Conservation (phyloP, 2,329 filamentous ascomycete species). For the Calonectria pauciramosa region DNA sequence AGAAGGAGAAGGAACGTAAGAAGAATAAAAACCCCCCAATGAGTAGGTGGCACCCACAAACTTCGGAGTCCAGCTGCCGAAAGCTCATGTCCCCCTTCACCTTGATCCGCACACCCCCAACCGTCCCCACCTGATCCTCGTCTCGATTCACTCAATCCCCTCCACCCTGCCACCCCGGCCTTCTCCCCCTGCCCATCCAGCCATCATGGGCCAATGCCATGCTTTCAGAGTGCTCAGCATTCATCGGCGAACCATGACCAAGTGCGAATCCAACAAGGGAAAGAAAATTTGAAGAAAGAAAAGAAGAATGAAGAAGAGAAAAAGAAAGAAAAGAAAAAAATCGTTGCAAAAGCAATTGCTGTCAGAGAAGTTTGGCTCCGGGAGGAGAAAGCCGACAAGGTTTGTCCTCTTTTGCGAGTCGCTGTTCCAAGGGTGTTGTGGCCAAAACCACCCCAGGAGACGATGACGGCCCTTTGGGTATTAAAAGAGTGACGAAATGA, state of each 20-base stretch:
- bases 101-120: conserved; percentile 28
- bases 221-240: conserved; percentile 25
- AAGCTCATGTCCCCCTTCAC: conserved; percentile 18
- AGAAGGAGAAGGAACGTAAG: conserved; percentile 4
- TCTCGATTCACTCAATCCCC: conserved; percentile 10
- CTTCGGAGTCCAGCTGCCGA: conserved; percentile 35
- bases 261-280: conserved; percentile 20
- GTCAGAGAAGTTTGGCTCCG: conserved; percentile 21
- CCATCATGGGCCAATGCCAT: conserved; percentile 26
- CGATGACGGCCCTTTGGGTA: conserved; percentile 36
- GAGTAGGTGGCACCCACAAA: conserved; percentile 3
- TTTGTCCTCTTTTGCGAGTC: conserved; percentile 40
- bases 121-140: conserved; percentile 24
- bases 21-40: conserved; percentile 20
- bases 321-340: conserved; percentile 29
- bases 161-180: conserved; percentile 17
- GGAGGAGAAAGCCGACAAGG: conserved; percentile 32
- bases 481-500: conserved; percentile 30
- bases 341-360: conserved; percentile 16
- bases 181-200: conserved; percentile 20
- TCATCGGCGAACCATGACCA: conserved; percentile 6
- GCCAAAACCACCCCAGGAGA: conserved; percentile 35
- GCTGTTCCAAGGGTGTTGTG: conserved; percentile 28
- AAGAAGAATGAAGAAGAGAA: conserved; percentile 14
- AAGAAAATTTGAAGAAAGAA: conserved; percentile 29